These are phyloP conservation scores for Wickerhamomyces silvicola DNA, from an alignment of 805 yeast species.

Conservation along the genomic window DNA sequence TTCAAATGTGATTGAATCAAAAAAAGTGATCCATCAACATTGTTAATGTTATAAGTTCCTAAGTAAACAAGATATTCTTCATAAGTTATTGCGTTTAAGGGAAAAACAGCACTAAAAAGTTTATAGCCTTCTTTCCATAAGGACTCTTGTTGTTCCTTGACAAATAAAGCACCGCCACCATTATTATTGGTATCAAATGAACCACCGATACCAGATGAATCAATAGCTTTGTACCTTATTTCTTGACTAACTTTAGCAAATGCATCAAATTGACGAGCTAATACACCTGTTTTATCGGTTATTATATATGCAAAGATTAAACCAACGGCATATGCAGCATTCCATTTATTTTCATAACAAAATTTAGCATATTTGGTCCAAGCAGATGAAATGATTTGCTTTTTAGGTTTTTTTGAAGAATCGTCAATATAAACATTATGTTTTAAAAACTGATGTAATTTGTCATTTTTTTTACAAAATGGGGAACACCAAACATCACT, in stretches of 20 bases:
- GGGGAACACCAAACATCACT: slow-evolving; percentile 65
- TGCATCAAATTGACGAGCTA: slow-evolving; percentile 43
- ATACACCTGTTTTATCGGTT: slow-evolving; percentile 35
- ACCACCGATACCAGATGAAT: slow-evolving; percentile 38
- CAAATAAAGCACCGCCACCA: slow-evolving; percentile 48
- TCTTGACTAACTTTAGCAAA: slow-evolving; percentile 70
- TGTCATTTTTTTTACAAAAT: slow-evolving; percentile 49
- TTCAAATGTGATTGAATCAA: slow-evolving; percentile 64
- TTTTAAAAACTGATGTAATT: slow-evolving; percentile 48
- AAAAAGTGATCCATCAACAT: slow-evolving; percentile 57
- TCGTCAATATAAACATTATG: slow-evolving; percentile 39
- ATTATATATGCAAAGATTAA: slow-evolving; percentile 40
- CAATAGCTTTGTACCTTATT: slow-evolving; percentile 50
- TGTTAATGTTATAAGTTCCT: slow-evolving; percentile 73
- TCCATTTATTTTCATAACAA: slow-evolving; percentile 61
- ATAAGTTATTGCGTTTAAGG: slow-evolving; percentile 30
- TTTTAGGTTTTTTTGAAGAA: slow-evolving; percentile 27
- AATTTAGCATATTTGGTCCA: slow-evolving; percentile 55
- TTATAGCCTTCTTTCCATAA: slow-evolving; percentile 56
- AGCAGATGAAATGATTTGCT: slow-evolving; percentile 34
- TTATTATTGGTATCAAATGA: slow-evolving; percentile 37
- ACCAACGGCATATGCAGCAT: slow-evolving; percentile 61
- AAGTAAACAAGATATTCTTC: slow-evolving; percentile 54
- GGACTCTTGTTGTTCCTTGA: slow-evolving; percentile 46
- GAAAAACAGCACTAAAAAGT: slow-evolving; percentile 44